phyloP scores from a whole-genome alignment of 805 yeast genomes.

The Starmera caribaea region DNA sequence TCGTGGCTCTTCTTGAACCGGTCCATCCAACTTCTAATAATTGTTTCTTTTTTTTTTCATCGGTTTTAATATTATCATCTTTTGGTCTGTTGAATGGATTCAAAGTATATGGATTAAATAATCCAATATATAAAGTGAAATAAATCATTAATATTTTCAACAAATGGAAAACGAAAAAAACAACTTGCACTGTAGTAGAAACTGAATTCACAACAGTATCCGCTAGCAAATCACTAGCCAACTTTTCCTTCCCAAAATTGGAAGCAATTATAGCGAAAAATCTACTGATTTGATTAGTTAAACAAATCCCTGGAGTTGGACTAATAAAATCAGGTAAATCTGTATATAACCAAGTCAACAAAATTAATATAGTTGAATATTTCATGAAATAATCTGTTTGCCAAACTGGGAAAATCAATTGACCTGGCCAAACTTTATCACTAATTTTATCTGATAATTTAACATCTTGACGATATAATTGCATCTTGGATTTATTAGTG shows the following conservation, averaged over 20 bases:
- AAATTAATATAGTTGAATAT: slow-evolving; percentile 24
- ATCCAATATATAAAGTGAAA: slow-evolving; percentile 53
- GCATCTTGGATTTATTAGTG: slow-evolving; percentile 38
- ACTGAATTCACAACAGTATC: slow-evolving; percentile 36
- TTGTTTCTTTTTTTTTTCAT: slow-evolving; percentile 26
- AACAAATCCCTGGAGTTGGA: slow-evolving; percentile 87
- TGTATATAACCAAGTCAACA: slow-evolving; percentile 76
- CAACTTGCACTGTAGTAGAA: slow-evolving; percentile 41
- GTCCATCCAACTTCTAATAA: slow-evolving; percentile 83
- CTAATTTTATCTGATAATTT: slow-evolving; percentile 42
- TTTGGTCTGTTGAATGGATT: slow-evolving; percentile 25
- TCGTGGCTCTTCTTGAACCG: slow-evolving; percentile 69
- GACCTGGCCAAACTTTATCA: slow-evolving; percentile 81
- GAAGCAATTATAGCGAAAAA: slow-evolving; percentile 19
- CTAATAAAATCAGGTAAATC: slow-evolving; percentile 84
- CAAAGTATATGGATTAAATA: slow-evolving; percentile 64
- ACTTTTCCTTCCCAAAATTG: slow-evolving; percentile 27
- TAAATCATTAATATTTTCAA: slow-evolving; percentile 50
- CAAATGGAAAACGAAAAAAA: slow-evolving; percentile 66
- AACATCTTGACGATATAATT: slow-evolving; percentile 33
- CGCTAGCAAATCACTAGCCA: slow-evolving; percentile 37
- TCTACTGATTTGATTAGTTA: slow-evolving; percentile 50
- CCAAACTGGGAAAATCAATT: slow-evolving; percentile 74
- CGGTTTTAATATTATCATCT: slow-evolving; percentile 24
- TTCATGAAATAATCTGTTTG: slow-evolving; percentile 32